Evolutionary conservation across 2,329 filamentous ascomycete genomes (phyloP).

Genomic region (Epichloe sp.): DNA sequence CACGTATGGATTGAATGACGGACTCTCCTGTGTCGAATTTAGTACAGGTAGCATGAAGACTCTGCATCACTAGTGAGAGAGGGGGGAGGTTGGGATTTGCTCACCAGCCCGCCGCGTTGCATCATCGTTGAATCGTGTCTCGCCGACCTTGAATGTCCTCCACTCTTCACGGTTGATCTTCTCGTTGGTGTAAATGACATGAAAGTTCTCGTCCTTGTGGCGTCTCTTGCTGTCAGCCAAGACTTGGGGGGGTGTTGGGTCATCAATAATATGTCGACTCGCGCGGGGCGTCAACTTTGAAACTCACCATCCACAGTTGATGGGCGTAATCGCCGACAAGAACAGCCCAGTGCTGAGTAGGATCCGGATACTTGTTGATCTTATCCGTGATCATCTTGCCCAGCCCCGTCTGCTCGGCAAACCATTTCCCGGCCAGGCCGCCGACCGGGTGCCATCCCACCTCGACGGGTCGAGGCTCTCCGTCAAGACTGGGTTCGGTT

Average conservation of each 20-base stretch:
- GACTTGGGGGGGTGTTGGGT: neutral
- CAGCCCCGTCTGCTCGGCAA: slow-evolving; percentile 40
- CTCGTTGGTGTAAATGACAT: slow-evolving; percentile 44
- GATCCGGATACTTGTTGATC: slow-evolving; percentile 41
- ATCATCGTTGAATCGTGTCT: slow-evolving; percentile 42
- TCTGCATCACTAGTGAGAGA: neutral
- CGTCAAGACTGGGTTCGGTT: slow-evolving; percentile 16
- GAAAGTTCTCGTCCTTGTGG: slow-evolving; percentile 34
- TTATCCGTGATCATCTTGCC: slow-evolving; percentile 43
- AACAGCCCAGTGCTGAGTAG: slow-evolving; percentile 48
- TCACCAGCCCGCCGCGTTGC: slow-evolving; percentile 34
- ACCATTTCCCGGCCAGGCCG: slow-evolving; percentile 43
- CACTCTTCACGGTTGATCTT: slow-evolving; percentile 31
- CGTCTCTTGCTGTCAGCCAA: neutral
- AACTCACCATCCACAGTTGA: slow-evolving; percentile 44
- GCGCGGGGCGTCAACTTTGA: neutral
- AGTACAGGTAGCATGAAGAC: neutral
- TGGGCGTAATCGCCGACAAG: slow-evolving; percentile 42
- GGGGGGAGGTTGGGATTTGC: slow-evolving; percentile 6
- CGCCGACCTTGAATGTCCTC: slow-evolving; percentile 36
- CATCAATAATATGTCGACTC: neutral
- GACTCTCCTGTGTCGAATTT: slow-evolving; percentile 29
- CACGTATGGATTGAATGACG: slow-evolving; percentile 38
- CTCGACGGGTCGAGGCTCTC: slow-evolving; percentile 26
- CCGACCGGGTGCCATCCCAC: slow-evolving; percentile 47